Percentiles rank a stretch among this genome's conserved stretches.
phyloP scores from a whole-genome alignment of 2,329 filamentous ascomycete genomes.

The Neurospora sp. region DNA sequence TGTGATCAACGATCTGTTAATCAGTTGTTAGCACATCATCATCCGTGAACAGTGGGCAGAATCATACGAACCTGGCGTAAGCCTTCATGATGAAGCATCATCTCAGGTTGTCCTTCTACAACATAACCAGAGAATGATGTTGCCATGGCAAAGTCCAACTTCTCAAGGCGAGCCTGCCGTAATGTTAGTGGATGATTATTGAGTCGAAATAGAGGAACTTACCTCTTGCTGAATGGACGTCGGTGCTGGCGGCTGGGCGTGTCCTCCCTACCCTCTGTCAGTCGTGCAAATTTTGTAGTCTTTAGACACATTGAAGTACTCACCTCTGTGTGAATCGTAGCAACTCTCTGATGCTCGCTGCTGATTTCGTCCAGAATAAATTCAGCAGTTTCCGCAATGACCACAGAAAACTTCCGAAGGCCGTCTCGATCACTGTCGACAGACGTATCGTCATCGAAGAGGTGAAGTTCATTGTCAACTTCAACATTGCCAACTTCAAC shows the following conservation, averaged over 20 bases:
- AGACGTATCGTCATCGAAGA: neutral
- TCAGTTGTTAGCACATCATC: neutral
- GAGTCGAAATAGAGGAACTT: neutral
- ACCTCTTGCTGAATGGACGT: neutral
- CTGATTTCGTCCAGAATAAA: neutral
- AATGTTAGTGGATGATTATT: neutral
- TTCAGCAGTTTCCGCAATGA: neutral
- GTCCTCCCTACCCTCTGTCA: neutral
- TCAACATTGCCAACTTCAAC: constrained; percentile 6
- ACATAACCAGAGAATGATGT: neutral
- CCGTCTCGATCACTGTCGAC: neutral
- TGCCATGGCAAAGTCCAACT: neutral
- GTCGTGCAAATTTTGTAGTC: neutral
- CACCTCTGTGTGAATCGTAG: neutral
- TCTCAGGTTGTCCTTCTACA: neutral
- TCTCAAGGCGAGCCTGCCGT: neutral
- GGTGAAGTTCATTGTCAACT: neutral
- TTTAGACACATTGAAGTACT: neutral
- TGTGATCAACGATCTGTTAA: neutral
- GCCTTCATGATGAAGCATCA: neutral
- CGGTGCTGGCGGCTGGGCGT: neutral
- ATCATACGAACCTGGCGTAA: neutral
- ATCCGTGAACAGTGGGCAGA: neutral
- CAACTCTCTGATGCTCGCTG: neutral
- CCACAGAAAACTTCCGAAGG: neutral